Conservation (phyloP, 805 yeast species). For the Ogataea kodamae region DNA sequence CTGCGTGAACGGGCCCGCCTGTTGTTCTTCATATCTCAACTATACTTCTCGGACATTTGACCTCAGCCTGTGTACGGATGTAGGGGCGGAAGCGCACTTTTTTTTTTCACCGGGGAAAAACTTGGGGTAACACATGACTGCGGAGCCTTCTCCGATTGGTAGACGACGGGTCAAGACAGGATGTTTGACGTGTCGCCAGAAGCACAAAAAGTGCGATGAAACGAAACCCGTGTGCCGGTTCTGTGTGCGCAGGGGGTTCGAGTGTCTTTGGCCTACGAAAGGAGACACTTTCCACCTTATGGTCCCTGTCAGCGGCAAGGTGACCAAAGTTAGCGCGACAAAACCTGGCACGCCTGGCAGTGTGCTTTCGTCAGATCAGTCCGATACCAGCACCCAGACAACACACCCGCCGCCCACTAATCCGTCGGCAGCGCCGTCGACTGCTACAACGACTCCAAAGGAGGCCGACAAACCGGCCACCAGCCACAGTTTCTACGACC, state of each 20-base stretch:
- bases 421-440: conserved; percentile 2
- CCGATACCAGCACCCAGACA: too few relatives aligned
- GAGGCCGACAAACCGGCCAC: conserved; percentile 4
- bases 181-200: conserved; percentile 48
- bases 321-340: conserved; percentile 2
- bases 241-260: conserved; percentile 34
- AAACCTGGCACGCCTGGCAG: not conserved
- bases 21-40: conserved; percentile 34
- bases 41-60: not conserved
- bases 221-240: conserved; percentile 43
- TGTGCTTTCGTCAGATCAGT: not conserved
- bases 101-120: conserved; percentile 3
- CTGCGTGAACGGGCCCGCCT: conserved; percentile 36
- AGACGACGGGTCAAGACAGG: conserved; percentile 32
- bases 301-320: conserved; percentile 11
- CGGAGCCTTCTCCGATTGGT: not conserved
- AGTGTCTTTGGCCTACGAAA: conserved; percentile 28
- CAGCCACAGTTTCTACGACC: conserved; percentile 8
- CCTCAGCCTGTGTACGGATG: conserved; percentile 4
- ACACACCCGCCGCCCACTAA: conserved; percentile 1
- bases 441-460: conserved; percentile 1
- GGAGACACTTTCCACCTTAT: conserved; percentile 17
- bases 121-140: not conserved
- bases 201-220: conserved; percentile 53
- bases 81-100: not conserved